Percentiles rank a stretch among this genome's conserved stretches.
These are phyloP conservation scores for Termitomyces sp. DNA, from an alignment of 768 basidiomycete genomes.

Conservation along the genomic window DNA sequence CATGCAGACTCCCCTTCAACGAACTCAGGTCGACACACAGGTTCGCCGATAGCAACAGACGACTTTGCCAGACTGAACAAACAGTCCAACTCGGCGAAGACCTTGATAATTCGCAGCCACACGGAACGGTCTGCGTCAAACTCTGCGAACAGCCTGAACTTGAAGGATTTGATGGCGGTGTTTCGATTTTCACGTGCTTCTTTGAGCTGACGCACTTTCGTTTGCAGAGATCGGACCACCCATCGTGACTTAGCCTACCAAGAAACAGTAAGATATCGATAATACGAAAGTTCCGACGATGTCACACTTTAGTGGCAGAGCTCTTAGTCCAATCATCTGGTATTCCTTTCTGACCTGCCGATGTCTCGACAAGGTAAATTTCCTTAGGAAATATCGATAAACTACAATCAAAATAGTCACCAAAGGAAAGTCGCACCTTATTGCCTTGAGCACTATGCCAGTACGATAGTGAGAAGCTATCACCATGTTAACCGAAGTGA, in stretches of 20 bases:
- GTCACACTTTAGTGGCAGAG: constrained; percentile 70
- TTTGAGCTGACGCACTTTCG: constrained; percentile 77
- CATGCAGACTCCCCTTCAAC: constrained; percentile 77
- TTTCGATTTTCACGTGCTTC: constrained; percentile 90
- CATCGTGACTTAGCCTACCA: constrained; percentile 71
- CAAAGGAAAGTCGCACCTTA: constrained; percentile 48
- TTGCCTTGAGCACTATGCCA: constrained; percentile 74
- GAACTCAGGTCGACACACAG: constrained; percentile 88
- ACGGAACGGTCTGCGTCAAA: constrained; percentile 78
- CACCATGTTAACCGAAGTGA: constrained; percentile 6
- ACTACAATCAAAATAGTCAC: no score
- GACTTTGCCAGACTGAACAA: constrained; percentile 88
- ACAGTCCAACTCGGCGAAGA: constrained; percentile 95
- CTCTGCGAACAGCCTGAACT: constrained; percentile 70
- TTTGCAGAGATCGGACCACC: constrained; percentile 67
- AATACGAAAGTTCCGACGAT: not conserved
- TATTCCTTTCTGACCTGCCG: constrained; percentile 54
- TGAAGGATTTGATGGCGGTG: constrained; percentile 80
- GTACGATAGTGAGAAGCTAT: constrained; percentile 31
- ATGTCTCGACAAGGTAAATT: constrained; percentile 84
- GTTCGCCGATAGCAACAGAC: constrained; percentile 87
- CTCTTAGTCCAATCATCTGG: constrained; percentile 84
- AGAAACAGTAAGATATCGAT: not conserved
- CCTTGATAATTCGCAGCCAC: constrained; percentile 82
- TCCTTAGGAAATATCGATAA: constrained; percentile 45